phyloP scores from a whole-genome alignment of 257 asterid species.

The Paulownia fortunei region DNA sequence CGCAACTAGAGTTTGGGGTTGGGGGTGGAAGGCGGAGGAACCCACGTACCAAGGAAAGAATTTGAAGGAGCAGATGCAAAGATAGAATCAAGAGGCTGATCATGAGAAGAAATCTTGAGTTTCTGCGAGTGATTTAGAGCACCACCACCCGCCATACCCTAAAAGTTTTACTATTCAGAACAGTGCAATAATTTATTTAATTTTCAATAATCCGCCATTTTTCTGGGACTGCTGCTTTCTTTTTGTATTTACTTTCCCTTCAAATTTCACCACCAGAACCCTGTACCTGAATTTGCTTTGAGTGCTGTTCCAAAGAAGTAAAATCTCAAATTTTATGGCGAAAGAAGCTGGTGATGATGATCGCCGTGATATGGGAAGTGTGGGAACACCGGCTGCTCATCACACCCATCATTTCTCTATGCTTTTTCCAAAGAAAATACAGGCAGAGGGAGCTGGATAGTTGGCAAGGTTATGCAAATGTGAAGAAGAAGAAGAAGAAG shows the following conservation, averaged over 20 bases:
- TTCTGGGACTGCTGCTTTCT: not conserved
- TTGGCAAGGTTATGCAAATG: not conserved
- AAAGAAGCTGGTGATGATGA: constrained; percentile 77
- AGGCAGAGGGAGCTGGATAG: constrained; percentile 9
- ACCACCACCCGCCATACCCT: constrained; percentile 43
- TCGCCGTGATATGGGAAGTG: constrained; percentile 70
- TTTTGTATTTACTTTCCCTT: no score
- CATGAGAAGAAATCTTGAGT: constrained; percentile 34
- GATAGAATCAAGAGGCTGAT: constrained; percentile 46
- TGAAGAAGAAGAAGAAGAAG: not conserved
- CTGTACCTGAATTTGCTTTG: not conserved
- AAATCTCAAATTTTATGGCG: constrained; percentile 68
- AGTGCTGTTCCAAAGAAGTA: not conserved
- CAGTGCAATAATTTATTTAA: not conserved
- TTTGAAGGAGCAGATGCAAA: constrained; percentile 52
- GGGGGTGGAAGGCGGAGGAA: not conserved
- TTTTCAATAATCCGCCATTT: constrained; percentile 45
- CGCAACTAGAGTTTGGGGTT: constrained; percentile 27
- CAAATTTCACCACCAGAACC: not conserved
- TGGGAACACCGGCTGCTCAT: constrained; percentile 64
- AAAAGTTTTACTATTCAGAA: not conserved
- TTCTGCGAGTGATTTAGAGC: constrained; percentile 31
- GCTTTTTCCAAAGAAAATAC: not conserved
- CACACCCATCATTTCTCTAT: constrained; percentile 44
- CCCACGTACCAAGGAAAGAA: constrained; percentile 49